phyloP scores from a whole-genome alignment of 495 filamentous ascomycete species.

The Achaetomiella virescens region DNA sequence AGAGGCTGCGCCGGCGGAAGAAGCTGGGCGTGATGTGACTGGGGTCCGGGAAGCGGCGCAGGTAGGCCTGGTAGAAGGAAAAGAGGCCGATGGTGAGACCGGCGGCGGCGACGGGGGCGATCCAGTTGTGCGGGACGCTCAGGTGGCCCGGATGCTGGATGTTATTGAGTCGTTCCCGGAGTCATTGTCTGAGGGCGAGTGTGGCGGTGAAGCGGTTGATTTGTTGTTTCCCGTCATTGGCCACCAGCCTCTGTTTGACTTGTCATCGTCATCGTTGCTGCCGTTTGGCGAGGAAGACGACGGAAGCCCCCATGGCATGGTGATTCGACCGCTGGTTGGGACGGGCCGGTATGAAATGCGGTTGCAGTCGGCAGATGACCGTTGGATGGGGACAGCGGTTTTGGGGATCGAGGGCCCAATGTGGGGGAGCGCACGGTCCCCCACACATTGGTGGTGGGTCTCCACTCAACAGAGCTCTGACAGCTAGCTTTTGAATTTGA shows the following conservation, averaged over 20 bases:
- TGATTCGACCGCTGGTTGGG: conserved; percentile 1
- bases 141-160: conserved; percentile 48
- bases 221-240: conserved; percentile 33
- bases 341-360: not conserved
- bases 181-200: conserved; percentile 40
- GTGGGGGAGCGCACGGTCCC: not conserved
- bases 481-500: too few relatives aligned
- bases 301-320: conserved; percentile 26
- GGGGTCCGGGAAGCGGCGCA: conserved; percentile 74
- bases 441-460: not conserved
- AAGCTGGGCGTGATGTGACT: conserved; percentile 60
- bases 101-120: conserved; percentile 65
- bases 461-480: too few relatives aligned
- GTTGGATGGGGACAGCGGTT: not conserved
- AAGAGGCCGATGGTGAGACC: conserved; percentile 53
- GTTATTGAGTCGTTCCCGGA: conserved; percentile 21
- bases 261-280: conserved; percentile 2
- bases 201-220: not conserved
- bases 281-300: conserved; percentile 12
- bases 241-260: not conserved
- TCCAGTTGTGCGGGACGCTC: conserved; percentile 56
- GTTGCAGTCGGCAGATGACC: not conserved
- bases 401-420: not conserved
- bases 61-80: conserved; percentile 62
- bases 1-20: conserved; percentile 65